Percentiles rank a stretch among this genome's conserved stretches.
Conservation (phyloP, 495 filamentous ascomycete species). For the Penicillium manginii region DNA sequence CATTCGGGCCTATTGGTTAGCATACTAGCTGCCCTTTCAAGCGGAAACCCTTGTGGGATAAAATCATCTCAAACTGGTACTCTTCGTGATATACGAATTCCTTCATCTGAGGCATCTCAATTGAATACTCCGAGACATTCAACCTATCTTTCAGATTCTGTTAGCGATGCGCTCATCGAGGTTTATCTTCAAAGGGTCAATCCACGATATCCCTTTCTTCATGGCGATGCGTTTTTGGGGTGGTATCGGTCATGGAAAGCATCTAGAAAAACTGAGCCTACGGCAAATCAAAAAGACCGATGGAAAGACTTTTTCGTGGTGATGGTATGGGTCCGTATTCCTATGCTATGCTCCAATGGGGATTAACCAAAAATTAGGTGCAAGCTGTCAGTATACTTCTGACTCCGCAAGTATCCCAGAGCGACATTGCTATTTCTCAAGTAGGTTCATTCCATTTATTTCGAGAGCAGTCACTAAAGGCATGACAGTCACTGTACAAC, state of each 20-base stretch:
- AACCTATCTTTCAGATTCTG: background rate
- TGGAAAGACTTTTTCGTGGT: constrained; percentile 27
- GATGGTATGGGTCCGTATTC: constrained; percentile 14
- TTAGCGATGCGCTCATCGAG: constrained; percentile 15
- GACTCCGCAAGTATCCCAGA: constrained; percentile 22
- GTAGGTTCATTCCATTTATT: constrained; percentile 8
- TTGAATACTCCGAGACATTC: background rate
- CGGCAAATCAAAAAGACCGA: constrained; percentile 1
- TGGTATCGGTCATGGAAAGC: constrained; percentile 28
- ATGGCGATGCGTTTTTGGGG: constrained; percentile 18
- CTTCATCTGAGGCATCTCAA: background rate
- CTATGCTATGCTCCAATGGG: background rate
- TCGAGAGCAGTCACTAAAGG: background rate
- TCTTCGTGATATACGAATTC: background rate
- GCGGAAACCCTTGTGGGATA: background rate
- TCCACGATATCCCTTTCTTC: constrained; percentile 29
- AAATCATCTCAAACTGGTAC: background rate
- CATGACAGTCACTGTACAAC: constrained; percentile 17
- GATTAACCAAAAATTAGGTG: constrained; percentile 11
- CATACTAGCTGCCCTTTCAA: constrained; percentile 17
- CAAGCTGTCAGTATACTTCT: constrained; percentile 26
- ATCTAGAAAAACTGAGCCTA: background rate
- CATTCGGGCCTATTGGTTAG: constrained; percentile 14
- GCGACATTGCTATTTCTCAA: constrained; percentile 24
- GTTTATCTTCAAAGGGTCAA: constrained; percentile 28